phyloP scores from a whole-genome alignment of 2,329 filamentous ascomycete species.

The Arthrinium puccinioides region DNA sequence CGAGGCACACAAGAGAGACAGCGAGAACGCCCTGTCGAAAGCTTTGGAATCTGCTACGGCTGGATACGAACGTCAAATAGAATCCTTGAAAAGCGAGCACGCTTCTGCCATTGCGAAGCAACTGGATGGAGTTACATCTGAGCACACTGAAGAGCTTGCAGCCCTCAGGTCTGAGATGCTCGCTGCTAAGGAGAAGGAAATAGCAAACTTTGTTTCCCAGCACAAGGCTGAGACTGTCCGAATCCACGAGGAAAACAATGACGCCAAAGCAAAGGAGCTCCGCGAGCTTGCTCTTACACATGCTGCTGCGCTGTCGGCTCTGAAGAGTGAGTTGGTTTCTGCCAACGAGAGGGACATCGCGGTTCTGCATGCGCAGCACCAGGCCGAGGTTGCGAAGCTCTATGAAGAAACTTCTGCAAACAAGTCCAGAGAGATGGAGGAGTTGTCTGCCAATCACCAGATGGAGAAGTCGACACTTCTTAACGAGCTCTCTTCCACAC shows the following conservation, averaged over 20 bases:
- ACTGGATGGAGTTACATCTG: slow-evolving; percentile 2
- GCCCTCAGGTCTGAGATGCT: slow-evolving; percentile 10
- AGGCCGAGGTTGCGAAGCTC: slow-evolving; percentile 9
- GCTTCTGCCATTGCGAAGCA: slow-evolving; percentile 5
- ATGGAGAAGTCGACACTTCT: too few species aligned
- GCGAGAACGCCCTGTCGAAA: slow-evolving; percentile 7
- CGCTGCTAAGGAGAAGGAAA: slow-evolving; percentile 9
- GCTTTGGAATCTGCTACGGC: slow-evolving; percentile 7
- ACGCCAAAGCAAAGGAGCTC: slow-evolving; percentile 15
- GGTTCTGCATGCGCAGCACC: slow-evolving; percentile 4
- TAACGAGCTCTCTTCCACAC: slow-evolving; percentile 3
- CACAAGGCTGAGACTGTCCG: slow-evolving; percentile 21
- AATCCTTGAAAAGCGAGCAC: slow-evolving; percentile 4
- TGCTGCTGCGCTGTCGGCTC: too few species aligned
- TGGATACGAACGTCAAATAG: slow-evolving; percentile 4
- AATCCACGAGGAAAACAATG: slow-evolving; percentile 20
- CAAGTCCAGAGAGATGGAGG: too few species aligned
- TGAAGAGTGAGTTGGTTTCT: slow-evolving; percentile 1
- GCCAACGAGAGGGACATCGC: slow-evolving; percentile 15
- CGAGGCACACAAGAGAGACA: slow-evolving; percentile 22
- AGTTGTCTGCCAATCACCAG: neutral
- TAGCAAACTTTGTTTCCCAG: slow-evolving; percentile 20
- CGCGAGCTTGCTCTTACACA: too few species aligned
- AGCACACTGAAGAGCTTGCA: slow-evolving; percentile 3
- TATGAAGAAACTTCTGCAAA: slow-evolving; percentile 11